Evolutionary conservation across 345 rosid genomes (phyloP).

Genomic region (Hibiscus tridactylites): DNA sequence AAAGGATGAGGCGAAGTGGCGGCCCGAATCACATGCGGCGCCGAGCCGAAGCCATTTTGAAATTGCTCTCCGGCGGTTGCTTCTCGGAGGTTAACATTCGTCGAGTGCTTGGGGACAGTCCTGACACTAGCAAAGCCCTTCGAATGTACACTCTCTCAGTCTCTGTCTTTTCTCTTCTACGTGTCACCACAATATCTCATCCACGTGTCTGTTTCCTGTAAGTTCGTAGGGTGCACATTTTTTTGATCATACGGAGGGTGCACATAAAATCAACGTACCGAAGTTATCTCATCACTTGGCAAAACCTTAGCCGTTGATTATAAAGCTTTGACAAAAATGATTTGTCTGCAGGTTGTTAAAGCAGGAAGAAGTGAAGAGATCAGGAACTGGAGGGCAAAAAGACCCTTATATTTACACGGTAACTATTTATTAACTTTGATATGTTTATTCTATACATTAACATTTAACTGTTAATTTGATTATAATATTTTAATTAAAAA

Average conservation of each 20-base stretch:
- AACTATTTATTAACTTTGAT: neutral
- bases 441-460: too few species aligned
- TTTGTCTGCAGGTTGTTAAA: constrained; percentile 47
- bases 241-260: too few species aligned
- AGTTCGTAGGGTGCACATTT: neutral
- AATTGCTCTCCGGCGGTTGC: constrained; percentile 53
- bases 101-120: constrained; percentile 69
- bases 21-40: constrained; percentile 40
- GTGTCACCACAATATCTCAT: neutral
- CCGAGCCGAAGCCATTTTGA: constrained; percentile 69
- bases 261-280: neutral
- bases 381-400: constrained; percentile 67
- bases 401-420: constrained; percentile 85
- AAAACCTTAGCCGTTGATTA: neutral
- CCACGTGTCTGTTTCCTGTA: neutral
- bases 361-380: constrained; percentile 59
- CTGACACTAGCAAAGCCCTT: constrained; percentile 98
- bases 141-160: constrained; percentile 48
- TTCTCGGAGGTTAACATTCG: constrained; percentile 72
- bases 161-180: neutral
- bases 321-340: neutral
- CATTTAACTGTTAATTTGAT: too few species aligned
- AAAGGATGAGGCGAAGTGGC: constrained; percentile 24
- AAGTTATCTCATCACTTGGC: neutral
- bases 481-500: too few species aligned